phyloP scores from a whole-genome alignment of 2,329 filamentous ascomycete species.

The Fragosphaeria purpurea region DNA sequence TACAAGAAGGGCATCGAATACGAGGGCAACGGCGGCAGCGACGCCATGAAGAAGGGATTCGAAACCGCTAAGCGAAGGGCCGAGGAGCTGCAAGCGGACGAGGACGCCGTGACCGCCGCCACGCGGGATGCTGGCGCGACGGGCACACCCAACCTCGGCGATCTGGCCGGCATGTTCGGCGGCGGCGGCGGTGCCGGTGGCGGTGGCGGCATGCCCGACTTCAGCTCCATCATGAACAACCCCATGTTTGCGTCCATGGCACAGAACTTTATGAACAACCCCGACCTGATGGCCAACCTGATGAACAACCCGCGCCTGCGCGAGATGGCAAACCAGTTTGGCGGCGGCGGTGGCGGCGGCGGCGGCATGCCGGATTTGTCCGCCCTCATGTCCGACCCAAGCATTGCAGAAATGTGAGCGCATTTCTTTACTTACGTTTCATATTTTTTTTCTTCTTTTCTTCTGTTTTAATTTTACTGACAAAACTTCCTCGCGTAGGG shows the following conservation, averaged over 20 bases:
- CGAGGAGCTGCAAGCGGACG: constrained; percentile 61
- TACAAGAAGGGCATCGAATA: constrained; percentile 88
- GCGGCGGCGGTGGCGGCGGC: constrained; percentile 34
- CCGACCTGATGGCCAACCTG: constrained; percentile 78
- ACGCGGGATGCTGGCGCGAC: constrained; percentile 29
- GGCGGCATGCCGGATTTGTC: constrained; percentile 85
- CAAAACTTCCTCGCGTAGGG: constrained; percentile 11
- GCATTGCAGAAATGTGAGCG: constrained; percentile 81
- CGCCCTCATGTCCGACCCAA: constrained; percentile 83
- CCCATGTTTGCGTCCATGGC: constrained; percentile 98
- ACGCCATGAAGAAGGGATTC: constrained; percentile 94
- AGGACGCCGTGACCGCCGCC: constrained; percentile 32
- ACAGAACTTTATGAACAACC: constrained; percentile 94
- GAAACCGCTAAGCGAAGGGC: constrained; percentile 86
- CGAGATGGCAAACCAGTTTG: constrained; percentile 77
- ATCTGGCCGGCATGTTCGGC: constrained; percentile 64
- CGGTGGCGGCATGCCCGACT: constrained; percentile 76
- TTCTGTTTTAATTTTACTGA: not conserved
- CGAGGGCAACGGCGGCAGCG: constrained; percentile 87
- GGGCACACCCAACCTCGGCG: constrained; percentile 62
- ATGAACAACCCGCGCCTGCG: constrained; percentile 89
- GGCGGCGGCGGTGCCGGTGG: constrained; percentile 46
- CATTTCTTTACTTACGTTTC: not conserved
- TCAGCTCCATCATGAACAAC: constrained; percentile 84
- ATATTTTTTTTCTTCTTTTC: too few species aligned